Evolutionary conservation across 768 basidiomycete genomes (phyloP), one percentile per base, ranked within the genome.

Genomic region (Xerocomus potaroensis): DNA sequence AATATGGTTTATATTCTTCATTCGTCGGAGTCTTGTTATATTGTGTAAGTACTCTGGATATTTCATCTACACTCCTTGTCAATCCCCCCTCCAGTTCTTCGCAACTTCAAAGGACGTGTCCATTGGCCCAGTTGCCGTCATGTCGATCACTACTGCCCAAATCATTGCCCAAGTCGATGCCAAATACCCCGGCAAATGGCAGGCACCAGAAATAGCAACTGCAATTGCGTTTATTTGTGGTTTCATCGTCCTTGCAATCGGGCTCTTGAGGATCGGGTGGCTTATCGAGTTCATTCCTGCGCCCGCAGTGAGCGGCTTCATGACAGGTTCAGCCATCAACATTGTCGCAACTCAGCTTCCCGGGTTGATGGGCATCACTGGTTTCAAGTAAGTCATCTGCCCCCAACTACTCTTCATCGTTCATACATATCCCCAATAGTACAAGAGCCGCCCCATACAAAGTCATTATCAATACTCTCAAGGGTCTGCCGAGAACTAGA

Each of bases 41-140:
- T 68, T 91, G 86, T 48, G 87, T 88, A 70, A 36, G 83, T 66
- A 8, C 39, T 31, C 42, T 31, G 12, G 24, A 23, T 6, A 1
- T n/a, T 5, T n/a, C 23, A 10, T 38, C 30, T 14, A 14, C 8
- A 27, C 5, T 5, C 19, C 16, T 2, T 15, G 0, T 5, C 16
- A 39, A 11, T 55, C 24, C 27, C 26, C 30, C 34, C 35, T 30
- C 32, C 53, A 91, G 86, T 79, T 96, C 70, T 97, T 98, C 61
- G 95, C 93, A 19, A 98, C 96, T 0, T 91, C 91, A 23, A 97
- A 97, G 67, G 96, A 99, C 73, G 90, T 99, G 33, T 94, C 92
- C n/a, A 98, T 99, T 56, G 96, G 96, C 41, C 96, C 96, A 2
- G 95, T 98, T 56, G 95, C 96, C 8, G 95, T 99, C 63, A 96